Evolutionary conservation across 768 basidiomycete species (phyloP).

Genomic region (Boletales sp.): DNA sequence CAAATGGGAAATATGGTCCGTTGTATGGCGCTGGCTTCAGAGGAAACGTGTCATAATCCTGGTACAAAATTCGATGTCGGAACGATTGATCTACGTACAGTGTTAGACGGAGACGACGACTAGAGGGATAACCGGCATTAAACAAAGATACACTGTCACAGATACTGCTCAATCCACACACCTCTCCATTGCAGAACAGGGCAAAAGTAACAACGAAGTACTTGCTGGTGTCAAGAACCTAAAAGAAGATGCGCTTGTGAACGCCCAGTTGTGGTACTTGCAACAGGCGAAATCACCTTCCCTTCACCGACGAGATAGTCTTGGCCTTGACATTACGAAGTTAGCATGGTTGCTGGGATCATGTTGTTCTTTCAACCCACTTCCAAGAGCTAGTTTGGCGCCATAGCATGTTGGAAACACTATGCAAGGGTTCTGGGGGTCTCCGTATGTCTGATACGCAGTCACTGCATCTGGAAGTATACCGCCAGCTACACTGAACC

Average conservation of each 20-base stretch:
- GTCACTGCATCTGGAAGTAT: slow-evolving; percentile 54
- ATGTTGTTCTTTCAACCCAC: slow-evolving; percentile 29
- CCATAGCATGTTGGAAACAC: slow-evolving; percentile 62
- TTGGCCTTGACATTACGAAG: slow-evolving; percentile 35
- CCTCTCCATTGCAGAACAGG: slow-evolving; percentile 59
- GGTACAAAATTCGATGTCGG: background rate
- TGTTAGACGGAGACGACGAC: slow-evolving; percentile 64
- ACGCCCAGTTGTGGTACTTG: background rate
- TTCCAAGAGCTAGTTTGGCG: slow-evolving; percentile 41
- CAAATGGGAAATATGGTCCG: slow-evolving; percentile 54
- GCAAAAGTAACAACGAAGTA: slow-evolving; percentile 58
- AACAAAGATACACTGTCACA: too few relatives aligned
- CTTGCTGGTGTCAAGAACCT: slow-evolving; percentile 48
- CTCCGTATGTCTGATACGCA: slow-evolving; percentile 56
- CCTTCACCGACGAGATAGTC: slow-evolving; percentile 48
- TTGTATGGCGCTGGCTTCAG: slow-evolving; percentile 51
- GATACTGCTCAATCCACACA: slow-evolving; percentile 15
- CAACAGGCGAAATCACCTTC: slow-evolving; percentile 34
- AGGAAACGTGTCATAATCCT: background rate
- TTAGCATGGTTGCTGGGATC: background rate
- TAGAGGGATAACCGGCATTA: slow-evolving; percentile 12
- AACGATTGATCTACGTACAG: slow-evolving; percentile 10
- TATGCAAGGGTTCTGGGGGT: slow-evolving; percentile 49
- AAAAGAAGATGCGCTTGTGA: background rate
- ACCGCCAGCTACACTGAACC: slow-evolving; percentile 51